These are phyloP conservation scores for Plectosphaerella cucumerina DNA, from an alignment of 2,329 filamentous ascomycete genomes.

Conservation along the genomic window DNA sequence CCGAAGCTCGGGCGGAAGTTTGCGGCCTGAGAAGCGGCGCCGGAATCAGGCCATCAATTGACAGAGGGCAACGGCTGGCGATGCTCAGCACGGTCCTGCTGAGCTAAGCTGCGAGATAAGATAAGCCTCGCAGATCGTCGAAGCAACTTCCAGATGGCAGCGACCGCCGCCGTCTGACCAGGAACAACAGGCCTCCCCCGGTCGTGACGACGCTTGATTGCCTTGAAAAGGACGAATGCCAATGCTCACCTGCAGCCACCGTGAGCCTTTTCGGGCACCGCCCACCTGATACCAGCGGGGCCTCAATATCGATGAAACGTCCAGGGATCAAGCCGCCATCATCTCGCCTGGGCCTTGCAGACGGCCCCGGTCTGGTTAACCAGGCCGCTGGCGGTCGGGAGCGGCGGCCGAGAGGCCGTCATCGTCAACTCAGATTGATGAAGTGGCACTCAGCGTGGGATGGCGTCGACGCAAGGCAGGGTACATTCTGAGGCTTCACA, in stretches of 20 bases:
- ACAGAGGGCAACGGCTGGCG: neutral
- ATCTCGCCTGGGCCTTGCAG: constrained; percentile 5
- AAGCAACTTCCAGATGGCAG: neutral
- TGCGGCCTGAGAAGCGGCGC: neutral
- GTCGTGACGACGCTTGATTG: neutral
- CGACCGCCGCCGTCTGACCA: neutral
- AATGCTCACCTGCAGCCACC: constrained; percentile 12
- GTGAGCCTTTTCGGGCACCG: neutral
- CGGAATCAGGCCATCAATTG: neutral
- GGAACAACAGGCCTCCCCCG: neutral
- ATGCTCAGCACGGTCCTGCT: neutral
- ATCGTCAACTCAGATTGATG: too few species aligned
- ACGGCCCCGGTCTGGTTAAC: too few species aligned
- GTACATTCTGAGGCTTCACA: neutral
- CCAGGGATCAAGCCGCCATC: constrained; percentile 9
- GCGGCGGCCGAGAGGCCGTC: too few species aligned
- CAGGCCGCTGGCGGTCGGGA: neutral
- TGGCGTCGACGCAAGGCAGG: neutral
- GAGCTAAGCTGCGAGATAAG: neutral
- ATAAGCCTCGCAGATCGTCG: neutral
- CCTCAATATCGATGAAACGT: constrained; percentile 14
- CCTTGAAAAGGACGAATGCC: constrained; percentile 3
- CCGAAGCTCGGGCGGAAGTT: constrained; percentile 10
- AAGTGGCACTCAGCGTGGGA: too few species aligned
- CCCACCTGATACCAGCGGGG: constrained; percentile 8